Evolutionary conservation across 2,329 filamentous ascomycete species (phyloP).

Genomic region (Xylariaceae sp.): DNA sequence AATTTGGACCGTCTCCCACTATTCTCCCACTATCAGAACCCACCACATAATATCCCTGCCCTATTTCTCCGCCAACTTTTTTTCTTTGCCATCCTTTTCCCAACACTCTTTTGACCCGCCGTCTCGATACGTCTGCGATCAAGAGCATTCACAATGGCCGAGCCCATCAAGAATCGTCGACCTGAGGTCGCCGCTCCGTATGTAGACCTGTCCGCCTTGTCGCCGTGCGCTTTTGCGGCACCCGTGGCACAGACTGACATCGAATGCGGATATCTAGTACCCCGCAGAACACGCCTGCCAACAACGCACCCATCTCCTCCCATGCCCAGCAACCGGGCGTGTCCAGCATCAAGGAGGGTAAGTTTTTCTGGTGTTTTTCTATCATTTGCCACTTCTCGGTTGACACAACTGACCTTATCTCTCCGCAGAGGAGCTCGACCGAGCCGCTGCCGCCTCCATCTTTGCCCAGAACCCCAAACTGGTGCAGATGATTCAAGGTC

Average conservation of each 20-base stretch:
- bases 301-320: constrained; percentile 94
- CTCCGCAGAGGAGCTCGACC: constrained; percentile 78
- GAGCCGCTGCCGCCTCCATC: constrained; percentile 79
- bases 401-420: constrained; percentile 22
- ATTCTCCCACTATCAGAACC: constrained; percentile 25
- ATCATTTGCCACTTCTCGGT: neutral
- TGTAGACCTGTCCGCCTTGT: constrained; percentile 38
- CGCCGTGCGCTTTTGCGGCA: constrained; percentile 12
- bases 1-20: constrained; percentile 22
- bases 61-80: constrained; percentile 27
- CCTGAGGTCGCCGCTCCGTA: constrained; percentile 56
- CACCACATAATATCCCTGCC: constrained; percentile 22
- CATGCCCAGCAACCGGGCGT: constrained; percentile 94
- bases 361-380: constrained; percentile 37
- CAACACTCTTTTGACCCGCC: constrained; percentile 23
- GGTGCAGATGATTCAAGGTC: constrained; percentile 96
- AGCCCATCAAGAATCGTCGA: constrained; percentile 62
- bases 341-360: constrained; percentile 96
- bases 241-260: constrained; percentile 25
- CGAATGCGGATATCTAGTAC: constrained; percentile 61
- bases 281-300: constrained; percentile 95
- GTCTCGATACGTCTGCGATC: constrained; percentile 20
- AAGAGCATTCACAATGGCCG: constrained; percentile 49
- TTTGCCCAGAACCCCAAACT: constrained; percentile 95
- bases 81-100: constrained; percentile 22